phyloP scores from a whole-genome alignment of 306 rosid species.

The Alnus glutinosa region DNA sequence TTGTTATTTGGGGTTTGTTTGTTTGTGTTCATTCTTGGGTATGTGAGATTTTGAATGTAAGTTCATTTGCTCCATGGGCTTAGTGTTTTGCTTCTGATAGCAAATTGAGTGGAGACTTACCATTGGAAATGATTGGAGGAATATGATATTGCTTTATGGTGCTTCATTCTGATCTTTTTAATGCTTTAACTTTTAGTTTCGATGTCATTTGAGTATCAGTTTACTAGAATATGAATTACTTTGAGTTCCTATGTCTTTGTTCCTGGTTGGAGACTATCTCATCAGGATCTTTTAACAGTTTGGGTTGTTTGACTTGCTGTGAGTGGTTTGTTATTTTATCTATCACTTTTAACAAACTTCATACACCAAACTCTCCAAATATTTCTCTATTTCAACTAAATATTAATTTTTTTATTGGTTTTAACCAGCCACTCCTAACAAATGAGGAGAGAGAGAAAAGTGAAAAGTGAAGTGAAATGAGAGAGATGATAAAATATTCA shows the following conservation, averaged over 20 bases:
- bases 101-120: not conserved
- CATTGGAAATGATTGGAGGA: not conserved
- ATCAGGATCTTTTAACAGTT: not conserved
- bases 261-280: not conserved
- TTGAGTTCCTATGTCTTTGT: not conserved
- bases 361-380: too few relatives aligned
- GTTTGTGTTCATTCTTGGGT: not conserved
- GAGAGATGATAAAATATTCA: too few relatives aligned
- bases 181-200: not conserved
- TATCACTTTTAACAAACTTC: too few relatives aligned
- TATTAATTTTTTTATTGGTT: too few relatives aligned
- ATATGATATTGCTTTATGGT: slow-evolving; percentile 1
- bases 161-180: not conserved
- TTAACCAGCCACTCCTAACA: too few relatives aligned
- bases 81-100: not conserved
- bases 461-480: too few relatives aligned
- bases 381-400: too few relatives aligned
- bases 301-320: not conserved
- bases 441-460: too few relatives aligned
- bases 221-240: not conserved
- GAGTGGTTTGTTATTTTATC: not conserved
- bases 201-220: not conserved
- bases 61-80: not conserved
- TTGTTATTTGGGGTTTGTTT: not conserved
- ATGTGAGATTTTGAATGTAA: not conserved